Base-by-base conservation (phyloP, 176 grass and related monocot genomes). In the Zoysia pacifica region DNA sequence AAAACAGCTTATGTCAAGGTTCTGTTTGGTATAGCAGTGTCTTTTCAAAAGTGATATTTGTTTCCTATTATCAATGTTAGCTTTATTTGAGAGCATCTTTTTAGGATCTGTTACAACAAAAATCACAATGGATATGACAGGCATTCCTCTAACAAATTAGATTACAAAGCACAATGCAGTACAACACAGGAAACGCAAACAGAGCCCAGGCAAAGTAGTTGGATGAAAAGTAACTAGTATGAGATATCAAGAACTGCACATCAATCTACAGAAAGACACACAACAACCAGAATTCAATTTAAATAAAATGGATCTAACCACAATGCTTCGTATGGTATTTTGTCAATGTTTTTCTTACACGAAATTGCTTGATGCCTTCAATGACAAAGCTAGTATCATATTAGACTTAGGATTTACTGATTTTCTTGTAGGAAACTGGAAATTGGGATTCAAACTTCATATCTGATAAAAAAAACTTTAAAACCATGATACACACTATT, bases 1-100 rank as follows among this genome's bases (percentile, higher is more conserved):
- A 79, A 79, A 75, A 13, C 62, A 72, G 84, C 44, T 80, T 67
- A 64, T 46, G 52, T 84, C 40, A 81, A 81, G 28, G 28, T 28
- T 28, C 28, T 28, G 28, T 28, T 28, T 28, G 28, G 28, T 28
- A 28, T 28, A 28, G 28, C 28, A 28, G 28, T 28, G 28, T 28
- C 0, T 28, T 28, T 28, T 28, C 28, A 28, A 28, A 28, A 28
- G 28, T 28, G 28, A 28, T 28, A 28, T 28, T 28, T 28, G 28
- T 28, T 28, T 28, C 28, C 28, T 28, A 28, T 28, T 28, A 28
- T 28, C 28, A 28, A 0, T 28, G 28, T 28, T 28, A 28, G 28
- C 28, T 28, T 28, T 28, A 28, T 28, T 28, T 28, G 28, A 28
- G 28, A 28, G 28, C 28, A 28, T 28, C 28, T 28, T 28, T 28